Evolutionary conservation across 352 stramenopile species (phyloP).

Genomic region (Thraustotheca clavata): DNA sequence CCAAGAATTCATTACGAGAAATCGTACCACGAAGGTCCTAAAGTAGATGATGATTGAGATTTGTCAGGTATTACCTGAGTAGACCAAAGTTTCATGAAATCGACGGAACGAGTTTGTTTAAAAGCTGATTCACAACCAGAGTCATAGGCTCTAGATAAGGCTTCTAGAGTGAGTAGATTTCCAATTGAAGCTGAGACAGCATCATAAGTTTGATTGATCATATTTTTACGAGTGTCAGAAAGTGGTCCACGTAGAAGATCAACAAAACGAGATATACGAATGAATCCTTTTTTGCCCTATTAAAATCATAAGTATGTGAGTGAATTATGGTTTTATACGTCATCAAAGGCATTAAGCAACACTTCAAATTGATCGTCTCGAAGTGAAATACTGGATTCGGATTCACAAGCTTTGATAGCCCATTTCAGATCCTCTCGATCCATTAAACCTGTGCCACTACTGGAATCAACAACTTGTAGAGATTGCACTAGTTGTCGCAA

Average conservation of each 20-base stretch:
- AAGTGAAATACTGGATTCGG: constrained; percentile 37
- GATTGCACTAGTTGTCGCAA: constrained; percentile 12
- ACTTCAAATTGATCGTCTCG: constrained; percentile 70
- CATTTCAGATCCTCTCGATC: constrained; percentile 61
- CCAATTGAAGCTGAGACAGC: constrained; percentile 27
- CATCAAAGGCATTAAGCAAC: constrained; percentile 61
- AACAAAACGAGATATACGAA: constrained; percentile 40
- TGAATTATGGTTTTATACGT: constrained; percentile 22
- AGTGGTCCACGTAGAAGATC: constrained; percentile 34
- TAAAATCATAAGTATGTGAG: background rate
- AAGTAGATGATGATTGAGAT: background rate
- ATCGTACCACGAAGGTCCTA: constrained; percentile 28
- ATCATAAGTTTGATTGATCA: constrained; percentile 40
- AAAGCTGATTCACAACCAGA: constrained; percentile 46
- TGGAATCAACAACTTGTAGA: constrained; percentile 25
- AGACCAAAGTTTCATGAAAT: background rate
- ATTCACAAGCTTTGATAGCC: constrained; percentile 32
- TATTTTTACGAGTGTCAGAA: constrained; percentile 25
- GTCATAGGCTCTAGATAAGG: constrained; percentile 42
- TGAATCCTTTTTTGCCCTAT: constrained; percentile 41
- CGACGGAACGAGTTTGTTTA: background rate
- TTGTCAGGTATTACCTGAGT: background rate
- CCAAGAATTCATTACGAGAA: constrained; percentile 45
- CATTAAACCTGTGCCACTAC: constrained; percentile 38
- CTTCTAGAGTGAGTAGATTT: constrained; percentile 36